Base-by-base conservation (phyloP, 1,284 basidiomycete genomes). In the Xerocomus amazonicus region DNA sequence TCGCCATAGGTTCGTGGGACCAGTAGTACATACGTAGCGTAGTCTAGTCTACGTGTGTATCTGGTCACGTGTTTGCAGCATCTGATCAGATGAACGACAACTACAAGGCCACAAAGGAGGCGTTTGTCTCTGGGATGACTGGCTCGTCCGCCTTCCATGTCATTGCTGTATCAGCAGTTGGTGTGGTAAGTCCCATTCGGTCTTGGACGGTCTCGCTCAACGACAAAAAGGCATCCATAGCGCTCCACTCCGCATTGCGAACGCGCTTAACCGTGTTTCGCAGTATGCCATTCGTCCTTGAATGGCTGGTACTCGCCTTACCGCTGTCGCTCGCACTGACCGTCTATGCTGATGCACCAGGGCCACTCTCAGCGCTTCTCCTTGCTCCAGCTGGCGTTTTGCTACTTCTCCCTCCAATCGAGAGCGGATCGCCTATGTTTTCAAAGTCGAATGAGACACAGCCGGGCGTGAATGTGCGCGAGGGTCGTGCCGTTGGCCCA, bases 41-140 rank as follows among this genome's bases (percentile, higher is more conserved):
- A n/a, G n/a, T n/a, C n/a, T n/a, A n/a, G 39, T 23, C 19, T 23
- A n/a, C n/a, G n/a, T n/a, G 19, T 23, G 19, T 23, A 23, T 23
- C 4, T 3, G 12, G 43, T 56, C 56, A 57, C 50, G 51, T 59
- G 57, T 2, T 32, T 29, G 35, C 31, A 43, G 47, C 47, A 43
- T 29, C 36, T 9, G 12, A 17, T 19, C 37, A 44, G 16, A 67
- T 65, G 67, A 43, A 51, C 27, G 14, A 36, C 26, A 56, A 66
- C 47, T 97, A 97, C 77, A 95, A 93, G 70, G 58, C 76, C 14
- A 82, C 79, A 23, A 97, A 97, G 70, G 90, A 95, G 73, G 84
- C 82, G 0, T 98, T 94, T 62, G 89, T 95, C 41, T 85, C 91
- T 14, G 83, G 85, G 39, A 82, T 81, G 68, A 80, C 78, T 3